These are phyloP conservation scores for Serendipita sp. DNA, from an alignment of 768 basidiomycete genomes.

Conservation along the genomic window DNA sequence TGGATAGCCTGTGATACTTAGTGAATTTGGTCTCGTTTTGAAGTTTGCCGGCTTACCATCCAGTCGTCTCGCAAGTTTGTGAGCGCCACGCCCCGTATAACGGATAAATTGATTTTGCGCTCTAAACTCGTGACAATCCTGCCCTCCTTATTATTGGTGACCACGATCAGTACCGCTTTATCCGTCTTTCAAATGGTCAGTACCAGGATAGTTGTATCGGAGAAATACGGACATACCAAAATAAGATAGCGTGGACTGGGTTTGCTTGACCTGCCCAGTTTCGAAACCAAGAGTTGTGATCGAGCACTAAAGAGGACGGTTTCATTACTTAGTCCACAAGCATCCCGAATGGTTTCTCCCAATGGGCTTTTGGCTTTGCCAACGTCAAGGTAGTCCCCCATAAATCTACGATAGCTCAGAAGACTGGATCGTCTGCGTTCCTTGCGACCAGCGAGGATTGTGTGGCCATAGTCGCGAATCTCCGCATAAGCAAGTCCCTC, in stretches of 20 bases:
- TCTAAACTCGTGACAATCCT: slow-evolving; percentile 44
- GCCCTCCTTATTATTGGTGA: slow-evolving; percentile 49
- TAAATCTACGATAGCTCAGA: slow-evolving; percentile 83
- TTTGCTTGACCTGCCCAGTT: slow-evolving; percentile 75
- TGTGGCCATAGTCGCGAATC: slow-evolving; percentile 87
- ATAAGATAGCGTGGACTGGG: slow-evolving; percentile 80
- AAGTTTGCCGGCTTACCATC: slow-evolving; percentile 41
- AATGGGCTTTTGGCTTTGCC: slow-evolving; percentile 60
- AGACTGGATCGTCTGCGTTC: slow-evolving; percentile 88
- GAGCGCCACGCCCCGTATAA: slow-evolving; percentile 73
- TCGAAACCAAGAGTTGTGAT: slow-evolving; percentile 72
- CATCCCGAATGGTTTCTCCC: slow-evolving; percentile 56
- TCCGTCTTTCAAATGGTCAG: slow-evolving; percentile 37
- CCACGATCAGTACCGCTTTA: slow-evolving; percentile 70
- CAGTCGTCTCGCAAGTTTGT: slow-evolving; percentile 90
- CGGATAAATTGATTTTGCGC: slow-evolving; percentile 77
- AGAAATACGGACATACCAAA: slow-evolving; percentile 41
- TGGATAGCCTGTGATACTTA: slow-evolving; percentile 49
- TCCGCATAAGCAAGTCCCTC: slow-evolving; percentile 80
- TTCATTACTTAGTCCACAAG: slow-evolving; percentile 65
- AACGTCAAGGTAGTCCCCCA: slow-evolving; percentile 91
- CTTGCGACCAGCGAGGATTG: slow-evolving; percentile 79
- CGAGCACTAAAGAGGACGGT: slow-evolving; percentile 70
- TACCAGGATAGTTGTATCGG: slow-evolving; percentile 1
- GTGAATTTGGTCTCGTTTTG: neutral